Evolutionary conservation across 2,329 filamentous ascomycete species (phyloP).

Genomic region (Bipolaris bicolor): DNA sequence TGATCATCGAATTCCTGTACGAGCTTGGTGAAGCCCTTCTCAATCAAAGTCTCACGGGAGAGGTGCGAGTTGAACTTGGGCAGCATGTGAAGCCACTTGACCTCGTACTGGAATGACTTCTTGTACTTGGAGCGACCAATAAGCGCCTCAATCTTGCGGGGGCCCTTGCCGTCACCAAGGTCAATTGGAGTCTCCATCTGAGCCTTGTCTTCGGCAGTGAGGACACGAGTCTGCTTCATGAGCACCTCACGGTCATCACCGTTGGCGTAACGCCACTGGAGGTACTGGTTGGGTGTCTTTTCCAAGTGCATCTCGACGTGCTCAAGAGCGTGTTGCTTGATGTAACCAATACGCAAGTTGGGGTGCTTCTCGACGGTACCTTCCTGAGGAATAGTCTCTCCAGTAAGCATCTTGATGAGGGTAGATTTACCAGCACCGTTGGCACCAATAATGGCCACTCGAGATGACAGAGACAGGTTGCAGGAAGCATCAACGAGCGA

Average conservation of each 20-base stretch:
- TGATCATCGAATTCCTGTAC: slow-evolving; percentile 99
- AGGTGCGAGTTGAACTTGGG: slow-evolving; percentile 94
- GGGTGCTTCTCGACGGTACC: slow-evolving; percentile 98
- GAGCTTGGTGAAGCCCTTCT: slow-evolving; percentile 88
- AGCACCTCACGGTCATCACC: slow-evolving; percentile 96
- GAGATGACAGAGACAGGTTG: slow-evolving; percentile 84
- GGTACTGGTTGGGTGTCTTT: slow-evolving; percentile 98
- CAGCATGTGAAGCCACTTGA: slow-evolving; percentile 88
- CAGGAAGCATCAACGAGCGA: slow-evolving; percentile 89
- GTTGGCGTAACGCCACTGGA: slow-evolving; percentile 97
- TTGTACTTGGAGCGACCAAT: slow-evolving; percentile 99
- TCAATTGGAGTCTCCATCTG: slow-evolving; percentile 94
- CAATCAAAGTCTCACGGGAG: slow-evolving; percentile 86
- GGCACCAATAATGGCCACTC: slow-evolving; percentile 93
- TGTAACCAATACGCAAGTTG: slow-evolving; percentile 98
- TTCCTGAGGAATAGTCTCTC: slow-evolving; percentile 80
- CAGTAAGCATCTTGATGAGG: slow-evolving; percentile 95
- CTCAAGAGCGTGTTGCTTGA: slow-evolving; percentile 98
- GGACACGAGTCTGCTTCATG: slow-evolving; percentile 93
- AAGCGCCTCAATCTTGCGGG: slow-evolving; percentile 79
- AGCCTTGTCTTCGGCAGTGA: slow-evolving; percentile 81
- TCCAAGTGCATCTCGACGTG: slow-evolving; percentile 99
- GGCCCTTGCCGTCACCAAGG: slow-evolving; percentile 79
- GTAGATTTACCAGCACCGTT: slow-evolving; percentile 99
- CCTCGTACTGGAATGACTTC: slow-evolving; percentile 98